Evolutionary conservation across 495 filamentous ascomycete genomes (phyloP).

Genomic region (Podospora appendiculata): DNA sequence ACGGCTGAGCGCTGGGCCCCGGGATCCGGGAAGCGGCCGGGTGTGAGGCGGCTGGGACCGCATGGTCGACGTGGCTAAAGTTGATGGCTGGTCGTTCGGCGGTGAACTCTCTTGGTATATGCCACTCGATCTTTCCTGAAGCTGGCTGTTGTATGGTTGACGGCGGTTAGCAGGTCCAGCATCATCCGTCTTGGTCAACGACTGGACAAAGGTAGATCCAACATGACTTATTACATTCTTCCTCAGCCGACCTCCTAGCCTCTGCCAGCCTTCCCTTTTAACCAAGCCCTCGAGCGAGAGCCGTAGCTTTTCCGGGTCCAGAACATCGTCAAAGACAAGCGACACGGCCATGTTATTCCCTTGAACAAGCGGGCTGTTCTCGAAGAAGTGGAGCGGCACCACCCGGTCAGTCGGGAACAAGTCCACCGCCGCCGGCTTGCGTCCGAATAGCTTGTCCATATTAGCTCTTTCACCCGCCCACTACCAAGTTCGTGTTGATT

Average conservation of each 20-base stretch:
- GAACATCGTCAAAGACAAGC: slow-evolving; percentile 40
- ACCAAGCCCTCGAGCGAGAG: slow-evolving; percentile 24
- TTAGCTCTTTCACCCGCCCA: background rate
- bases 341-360: slow-evolving; percentile 28
- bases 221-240: slow-evolving; percentile 11
- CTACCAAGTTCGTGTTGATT: no score
- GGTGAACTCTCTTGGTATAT: slow-evolving; percentile 32
- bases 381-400: slow-evolving; percentile 29
- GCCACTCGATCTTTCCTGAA: slow-evolving; percentile 30
- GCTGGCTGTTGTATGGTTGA: slow-evolving; percentile 2
- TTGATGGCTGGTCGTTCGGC: slow-evolving; percentile 22
- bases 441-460: slow-evolving; percentile 10
- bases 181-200: no score
- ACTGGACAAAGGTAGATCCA: no score
- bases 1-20: slow-evolving; percentile 7
- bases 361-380: slow-evolving; percentile 28
- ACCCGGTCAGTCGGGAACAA: slow-evolving; percentile 26
- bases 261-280: slow-evolving; percentile 29
- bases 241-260: slow-evolving; percentile 33
- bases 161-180: background rate
- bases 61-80: slow-evolving; percentile 22
- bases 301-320: slow-evolving; percentile 32
- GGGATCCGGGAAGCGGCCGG: slow-evolving; percentile 25
- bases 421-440: slow-evolving; percentile 5
- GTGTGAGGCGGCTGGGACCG: slow-evolving; percentile 20